Evolutionary conservation across 345 rosid species (phyloP).

Genomic region (Syzygium oleosum): DNA sequence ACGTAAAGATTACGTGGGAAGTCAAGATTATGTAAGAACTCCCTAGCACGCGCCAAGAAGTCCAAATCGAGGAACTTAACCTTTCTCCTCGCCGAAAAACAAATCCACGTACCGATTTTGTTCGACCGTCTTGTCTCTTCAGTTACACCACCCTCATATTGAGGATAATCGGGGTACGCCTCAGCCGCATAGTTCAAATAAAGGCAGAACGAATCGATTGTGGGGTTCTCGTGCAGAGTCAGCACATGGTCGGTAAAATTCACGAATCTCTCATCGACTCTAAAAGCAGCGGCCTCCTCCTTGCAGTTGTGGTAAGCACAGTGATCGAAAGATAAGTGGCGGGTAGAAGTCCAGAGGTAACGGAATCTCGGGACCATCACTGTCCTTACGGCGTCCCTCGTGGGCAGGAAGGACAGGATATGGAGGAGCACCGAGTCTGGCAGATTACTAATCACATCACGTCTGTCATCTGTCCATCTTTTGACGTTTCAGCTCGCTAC

Average conservation of each 20-base stretch:
- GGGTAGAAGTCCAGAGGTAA: background rate
- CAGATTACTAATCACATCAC: background rate
- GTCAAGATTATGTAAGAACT: background rate
- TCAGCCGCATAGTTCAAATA: background rate
- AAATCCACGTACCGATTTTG: background rate
- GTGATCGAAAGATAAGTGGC: background rate
- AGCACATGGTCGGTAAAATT: background rate
- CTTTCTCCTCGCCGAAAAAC: background rate
- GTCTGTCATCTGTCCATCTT: background rate
- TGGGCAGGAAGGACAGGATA: background rate
- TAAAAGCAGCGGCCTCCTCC: background rate
- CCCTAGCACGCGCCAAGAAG: background rate
- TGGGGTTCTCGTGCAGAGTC: background rate
- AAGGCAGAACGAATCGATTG: background rate
- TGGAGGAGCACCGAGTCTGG: background rate
- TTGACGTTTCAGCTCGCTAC: background rate
- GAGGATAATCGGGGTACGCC: background rate
- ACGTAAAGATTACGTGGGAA: accelerated
- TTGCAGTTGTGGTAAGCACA: background rate
- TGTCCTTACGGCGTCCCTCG: background rate
- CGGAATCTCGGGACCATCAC: background rate
- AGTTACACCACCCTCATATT: accelerated
- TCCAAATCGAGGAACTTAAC: background rate
- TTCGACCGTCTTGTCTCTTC: background rate
- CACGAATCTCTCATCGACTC: background rate